These are phyloP conservation scores for Xylaria scruposa DNA, from an alignment of 495 filamentous ascomycete genomes.

Conservation along the genomic window DNA sequence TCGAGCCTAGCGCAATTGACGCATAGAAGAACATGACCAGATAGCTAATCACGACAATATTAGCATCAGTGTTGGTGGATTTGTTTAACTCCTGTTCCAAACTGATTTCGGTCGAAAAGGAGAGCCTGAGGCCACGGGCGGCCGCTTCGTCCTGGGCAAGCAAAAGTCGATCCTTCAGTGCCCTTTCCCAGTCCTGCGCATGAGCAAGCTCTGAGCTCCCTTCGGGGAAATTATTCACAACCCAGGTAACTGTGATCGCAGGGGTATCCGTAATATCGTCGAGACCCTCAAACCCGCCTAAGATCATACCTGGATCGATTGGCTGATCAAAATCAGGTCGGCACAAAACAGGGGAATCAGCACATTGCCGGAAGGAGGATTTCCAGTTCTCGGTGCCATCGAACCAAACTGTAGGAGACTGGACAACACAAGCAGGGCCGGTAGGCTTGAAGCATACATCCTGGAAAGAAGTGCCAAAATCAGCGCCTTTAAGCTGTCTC, in stretches of 20 bases:
- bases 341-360: conserved; percentile 78
- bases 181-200: conserved; percentile 89
- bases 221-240: conserved; percentile 86
- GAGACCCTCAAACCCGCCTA: conserved; percentile 77
- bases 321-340: conserved; percentile 88
- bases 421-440: conserved; percentile 87
- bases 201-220: conserved; percentile 68
- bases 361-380: conserved; percentile 70
- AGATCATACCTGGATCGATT: conserved; percentile 79
- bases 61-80: conserved; percentile 95
- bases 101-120: conserved; percentile 93
- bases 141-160: conserved; percentile 80
- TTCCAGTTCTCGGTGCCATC: conserved; percentile 71
- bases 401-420: conserved; percentile 88
- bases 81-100: conserved; percentile 94
- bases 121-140: conserved; percentile 79
- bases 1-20: conserved; percentile 87
- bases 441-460: conserved; percentile 95
- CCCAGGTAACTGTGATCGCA: conserved; percentile 92
- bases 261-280: conserved; percentile 73
- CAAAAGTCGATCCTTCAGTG: conserved; percentile 71
- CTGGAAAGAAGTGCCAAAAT: conserved; percentile 69
- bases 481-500: conserved; percentile 67
- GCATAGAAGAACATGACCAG: conserved; percentile 98
- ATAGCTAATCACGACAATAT: conserved; percentile 96